Conservation (phyloP, 2,329 filamentous ascomycete genomes). For the Alternaria hordeiaustralica region DNA sequence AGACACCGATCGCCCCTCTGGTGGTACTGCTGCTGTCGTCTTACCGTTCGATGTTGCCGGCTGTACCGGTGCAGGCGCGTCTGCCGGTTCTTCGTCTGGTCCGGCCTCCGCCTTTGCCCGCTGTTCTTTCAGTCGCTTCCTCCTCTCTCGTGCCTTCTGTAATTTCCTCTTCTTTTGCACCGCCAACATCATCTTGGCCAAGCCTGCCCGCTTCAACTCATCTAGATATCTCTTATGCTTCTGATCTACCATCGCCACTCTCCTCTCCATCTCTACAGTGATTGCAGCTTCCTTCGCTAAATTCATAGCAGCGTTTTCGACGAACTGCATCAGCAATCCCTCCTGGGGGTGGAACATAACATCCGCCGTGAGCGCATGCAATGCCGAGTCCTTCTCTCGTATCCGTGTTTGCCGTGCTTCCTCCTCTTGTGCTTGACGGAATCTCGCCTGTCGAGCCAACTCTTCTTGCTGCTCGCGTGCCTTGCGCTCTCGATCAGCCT, state of each 20-base stretch:
- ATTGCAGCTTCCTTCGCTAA: slow-evolving; percentile 45
- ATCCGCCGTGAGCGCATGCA: slow-evolving; percentile 45
- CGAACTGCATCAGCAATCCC: slow-evolving; percentile 55
- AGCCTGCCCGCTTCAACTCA: slow-evolving; percentile 26
- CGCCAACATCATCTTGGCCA: slow-evolving; percentile 26
- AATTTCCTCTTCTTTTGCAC: slow-evolving; percentile 34
- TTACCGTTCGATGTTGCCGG: neutral
- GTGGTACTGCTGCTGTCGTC: slow-evolving; percentile 1
- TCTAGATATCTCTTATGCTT: slow-evolving; percentile 23
- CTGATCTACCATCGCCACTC: slow-evolving; percentile 23
- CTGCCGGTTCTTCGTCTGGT: slow-evolving; percentile 5
- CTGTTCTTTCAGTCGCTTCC: slow-evolving; percentile 33
- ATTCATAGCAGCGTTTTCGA: slow-evolving; percentile 49
- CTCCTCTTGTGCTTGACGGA: slow-evolving; percentile 28
- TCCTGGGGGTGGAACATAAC: slow-evolving; percentile 46
- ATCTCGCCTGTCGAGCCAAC: slow-evolving; percentile 23
- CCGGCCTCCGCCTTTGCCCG: slow-evolving; percentile 15
- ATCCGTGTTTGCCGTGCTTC: slow-evolving; percentile 20
- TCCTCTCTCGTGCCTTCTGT: slow-evolving; percentile 28
- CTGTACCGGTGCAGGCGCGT: slow-evolving; percentile 2
- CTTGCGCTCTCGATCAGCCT: slow-evolving; percentile 19
- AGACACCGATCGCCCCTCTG: slow-evolving; percentile 12
- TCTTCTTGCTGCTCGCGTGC: slow-evolving; percentile 30
- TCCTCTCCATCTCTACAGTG: slow-evolving; percentile 42
- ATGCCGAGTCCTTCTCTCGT: slow-evolving; percentile 28